phyloP scores from a whole-genome alignment of 106 monocot species.

The Alisma plantagoaquatica region DNA sequence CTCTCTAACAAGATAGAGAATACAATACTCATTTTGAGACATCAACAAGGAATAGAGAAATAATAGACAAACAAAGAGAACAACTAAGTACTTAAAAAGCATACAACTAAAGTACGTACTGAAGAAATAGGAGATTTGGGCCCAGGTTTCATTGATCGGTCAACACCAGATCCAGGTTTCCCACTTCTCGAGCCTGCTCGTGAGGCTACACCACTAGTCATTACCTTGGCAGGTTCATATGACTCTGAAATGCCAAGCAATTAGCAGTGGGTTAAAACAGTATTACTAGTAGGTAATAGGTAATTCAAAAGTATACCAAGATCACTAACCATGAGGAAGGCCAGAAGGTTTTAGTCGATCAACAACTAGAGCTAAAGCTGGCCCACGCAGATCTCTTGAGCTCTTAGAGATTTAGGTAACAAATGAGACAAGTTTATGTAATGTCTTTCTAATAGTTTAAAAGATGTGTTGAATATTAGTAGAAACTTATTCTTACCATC shows the following conservation, averaged over 20 bases:
- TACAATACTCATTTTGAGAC: not conserved
- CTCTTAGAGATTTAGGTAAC: constrained; percentile 50
- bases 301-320: too few relatives aligned
- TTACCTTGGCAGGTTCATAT: constrained; percentile 31
- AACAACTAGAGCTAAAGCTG: constrained; percentile 61
- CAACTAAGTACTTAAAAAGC: constrained; percentile 31
- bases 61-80: constrained; percentile 10
- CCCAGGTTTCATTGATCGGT: constrained; percentile 36
- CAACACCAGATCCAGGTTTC: constrained; percentile 37
- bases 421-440: not conserved
- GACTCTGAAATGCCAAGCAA: constrained; percentile 52
- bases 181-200: constrained; percentile 45
- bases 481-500: constrained; percentile 33
- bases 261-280: too few relatives aligned
- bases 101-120: too few relatives aligned
- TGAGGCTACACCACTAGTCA: constrained; percentile 29
- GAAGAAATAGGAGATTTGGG: constrained; percentile 34
- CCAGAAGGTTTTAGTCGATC: constrained; percentile 65
- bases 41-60: not conserved
- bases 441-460: too few relatives aligned
- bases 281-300: too few relatives aligned
- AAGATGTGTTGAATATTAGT: too few relatives aligned
- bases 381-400: constrained; percentile 71
- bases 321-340: constrained; percentile 52
- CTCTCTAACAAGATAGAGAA: constrained; percentile 36